Evolutionary conservation across 2,329 filamentous ascomycete species (phyloP).

Genomic region (Botrytis cinerea): DNA sequence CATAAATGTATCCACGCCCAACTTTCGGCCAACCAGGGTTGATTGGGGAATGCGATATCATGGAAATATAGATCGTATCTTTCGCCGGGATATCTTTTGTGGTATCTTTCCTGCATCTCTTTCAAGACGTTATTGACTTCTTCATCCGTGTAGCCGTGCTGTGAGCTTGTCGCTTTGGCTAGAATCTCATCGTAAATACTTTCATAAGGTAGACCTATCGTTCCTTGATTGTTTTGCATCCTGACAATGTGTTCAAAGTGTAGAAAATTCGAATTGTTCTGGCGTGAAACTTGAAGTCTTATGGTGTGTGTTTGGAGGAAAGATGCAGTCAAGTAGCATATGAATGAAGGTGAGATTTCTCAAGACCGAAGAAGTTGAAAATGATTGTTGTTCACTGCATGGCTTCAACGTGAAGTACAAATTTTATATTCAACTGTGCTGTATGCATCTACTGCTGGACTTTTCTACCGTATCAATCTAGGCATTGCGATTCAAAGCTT

Average conservation of each 20-base stretch:
- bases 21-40: not conserved
- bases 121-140: not conserved
- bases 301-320: not conserved
- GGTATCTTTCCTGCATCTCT: not conserved
- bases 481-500: not conserved
- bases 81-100: not conserved
- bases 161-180: conserved; percentile 4
- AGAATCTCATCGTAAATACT: not conserved
- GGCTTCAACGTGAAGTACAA: not conserved
- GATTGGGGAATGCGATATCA: not conserved
- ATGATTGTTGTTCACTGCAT: not conserved
- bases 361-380: not conserved
- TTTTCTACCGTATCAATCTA: not conserved
- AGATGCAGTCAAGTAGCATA: not conserved
- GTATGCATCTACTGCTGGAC: not conserved
- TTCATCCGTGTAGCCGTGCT: not conserved
- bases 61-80: not conserved
- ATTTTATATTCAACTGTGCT: not conserved
- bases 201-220: not conserved
- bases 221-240: not conserved
- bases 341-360: not conserved
- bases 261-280: not conserved
- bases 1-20: not conserved
- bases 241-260: not conserved
- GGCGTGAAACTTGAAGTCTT: not conserved